Evolutionary conservation across 2,329 filamentous ascomycete genomes (phyloP), one percentile per base, ranked within the genome.

Genomic region (Trichoderma sp.): DNA sequence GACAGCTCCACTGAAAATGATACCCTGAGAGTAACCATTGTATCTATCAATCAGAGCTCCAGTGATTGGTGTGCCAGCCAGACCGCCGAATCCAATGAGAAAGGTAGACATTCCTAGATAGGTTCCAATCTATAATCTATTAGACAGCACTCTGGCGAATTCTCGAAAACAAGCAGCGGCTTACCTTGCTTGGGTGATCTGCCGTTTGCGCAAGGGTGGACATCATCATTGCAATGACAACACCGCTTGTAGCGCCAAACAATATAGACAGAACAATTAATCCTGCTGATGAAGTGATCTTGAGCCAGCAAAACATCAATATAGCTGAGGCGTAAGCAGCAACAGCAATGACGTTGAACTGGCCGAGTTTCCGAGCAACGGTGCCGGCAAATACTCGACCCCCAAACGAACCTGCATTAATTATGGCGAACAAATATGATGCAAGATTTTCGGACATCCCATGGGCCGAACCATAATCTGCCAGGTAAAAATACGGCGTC

Each of bases 341-440:
- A 32, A 56, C 52, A 26, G 61, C 46, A n/a, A 56, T 49, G 52
- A 65, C 34, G 30, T 56, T 65, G 3, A 65, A 65, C 21, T 65
- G 61, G 26, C 61, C 61, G 2, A 65, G 52, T 46, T 43, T 37
- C 14, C 52, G 37, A n/a, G 61, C 61, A 32, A 65, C 61, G 3
- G 51, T 5, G 54, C 61, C 61, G 32, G 61, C 61, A 56, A 65
- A 65, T 10, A 65, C 37, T 32, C 61, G 52, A n/a, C 61, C 61
- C 11, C 32, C 3, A 24, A 65, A 56, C 1, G 52, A 65, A 2
- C 61, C 61, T 34, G 16, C 61, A 8, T 56, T 65, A 13, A 65
- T 65, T 52, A 65, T 26, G 26, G 61, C 51, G 8, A 56, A 65
- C 6, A 65, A 11, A 49, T 65, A 65, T 37, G 51, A 55, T 43